These are phyloP conservation scores for Mortierella sp. DNA, from an alignment of 371 early-diverging fungal genomes.

Conservation along the genomic window DNA sequence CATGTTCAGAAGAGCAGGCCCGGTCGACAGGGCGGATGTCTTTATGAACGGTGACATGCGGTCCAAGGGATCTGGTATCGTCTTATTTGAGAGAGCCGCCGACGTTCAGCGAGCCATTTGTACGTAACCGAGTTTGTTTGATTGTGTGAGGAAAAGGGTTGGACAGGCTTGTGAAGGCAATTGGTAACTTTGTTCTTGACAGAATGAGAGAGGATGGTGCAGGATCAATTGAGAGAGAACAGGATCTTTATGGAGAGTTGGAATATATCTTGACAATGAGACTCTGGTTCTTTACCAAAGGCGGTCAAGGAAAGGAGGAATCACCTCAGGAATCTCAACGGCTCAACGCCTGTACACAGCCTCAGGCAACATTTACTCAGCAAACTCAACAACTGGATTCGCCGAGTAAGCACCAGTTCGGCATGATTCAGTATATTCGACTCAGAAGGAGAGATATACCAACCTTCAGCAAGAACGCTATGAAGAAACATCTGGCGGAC, in stretches of 20 bases:
- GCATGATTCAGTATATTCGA: neutral
- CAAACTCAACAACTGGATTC: neutral
- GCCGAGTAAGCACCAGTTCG: neutral
- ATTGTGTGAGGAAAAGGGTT: neutral
- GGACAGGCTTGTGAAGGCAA: neutral
- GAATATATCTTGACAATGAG: neutral
- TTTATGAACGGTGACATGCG: constrained; percentile 70
- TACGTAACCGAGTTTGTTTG: constrained; percentile 55
- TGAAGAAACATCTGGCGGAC: neutral
- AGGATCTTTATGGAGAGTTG: neutral
- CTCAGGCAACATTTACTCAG: neutral
- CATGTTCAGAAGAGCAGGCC: constrained; percentile 78
- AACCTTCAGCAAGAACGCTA: neutral
- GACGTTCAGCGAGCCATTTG: constrained; percentile 81
- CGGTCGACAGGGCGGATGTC: constrained; percentile 74
- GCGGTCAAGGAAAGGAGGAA: neutral
- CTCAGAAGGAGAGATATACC: neutral
- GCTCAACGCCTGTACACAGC: neutral
- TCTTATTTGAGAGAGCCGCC: constrained; percentile 73
- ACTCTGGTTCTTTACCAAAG: neutral
- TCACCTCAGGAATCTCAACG: neutral
- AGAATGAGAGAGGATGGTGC: neutral
- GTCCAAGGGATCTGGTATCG: constrained; percentile 81
- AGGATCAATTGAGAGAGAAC: neutral
- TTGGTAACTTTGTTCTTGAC: neutral